Conservation (phyloP, 2,329 filamentous ascomycete genomes). For the Cercospora sesami region DNA sequence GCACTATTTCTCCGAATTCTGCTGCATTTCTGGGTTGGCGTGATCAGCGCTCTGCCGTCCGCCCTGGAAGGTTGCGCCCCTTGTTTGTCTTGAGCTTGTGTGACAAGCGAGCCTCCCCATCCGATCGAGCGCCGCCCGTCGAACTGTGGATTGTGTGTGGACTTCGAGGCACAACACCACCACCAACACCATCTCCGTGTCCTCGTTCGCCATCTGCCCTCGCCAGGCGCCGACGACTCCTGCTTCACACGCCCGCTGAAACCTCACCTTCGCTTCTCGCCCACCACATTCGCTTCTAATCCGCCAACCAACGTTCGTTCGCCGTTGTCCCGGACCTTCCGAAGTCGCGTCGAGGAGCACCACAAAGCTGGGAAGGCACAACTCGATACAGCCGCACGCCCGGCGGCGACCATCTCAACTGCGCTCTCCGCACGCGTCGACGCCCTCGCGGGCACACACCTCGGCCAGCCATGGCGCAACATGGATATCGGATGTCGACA, state of each 20-base stretch:
- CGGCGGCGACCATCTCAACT: conserved; percentile 4
- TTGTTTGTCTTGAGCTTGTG: background rate
- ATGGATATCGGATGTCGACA: conserved; percentile 64
- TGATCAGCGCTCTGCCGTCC: background rate
- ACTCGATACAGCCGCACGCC: background rate
- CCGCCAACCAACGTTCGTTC: background rate
- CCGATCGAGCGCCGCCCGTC: background rate
- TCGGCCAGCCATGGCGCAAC: conserved; percentile 36
- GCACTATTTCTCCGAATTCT: background rate
- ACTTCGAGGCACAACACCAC: background rate
- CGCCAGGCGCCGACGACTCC: background rate
- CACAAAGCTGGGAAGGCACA: background rate
- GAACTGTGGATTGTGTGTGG: background rate
- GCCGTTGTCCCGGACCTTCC: background rate
- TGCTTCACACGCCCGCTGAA: background rate
- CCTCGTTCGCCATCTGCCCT: background rate
- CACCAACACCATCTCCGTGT: background rate
- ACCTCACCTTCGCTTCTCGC: conserved; percentile 19
- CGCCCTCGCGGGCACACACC: conserved; percentile 29
- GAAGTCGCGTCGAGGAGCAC: background rate
- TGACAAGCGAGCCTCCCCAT: background rate
- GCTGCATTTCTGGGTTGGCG: background rate
- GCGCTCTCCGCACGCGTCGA: conserved; percentile 9
- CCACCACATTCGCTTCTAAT: conserved; percentile 17
- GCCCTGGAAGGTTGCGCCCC: background rate